These are phyloP conservation scores for Arabis hirsuta DNA, from an alignment of 345 rosid species.

Conservation along the genomic window DNA sequence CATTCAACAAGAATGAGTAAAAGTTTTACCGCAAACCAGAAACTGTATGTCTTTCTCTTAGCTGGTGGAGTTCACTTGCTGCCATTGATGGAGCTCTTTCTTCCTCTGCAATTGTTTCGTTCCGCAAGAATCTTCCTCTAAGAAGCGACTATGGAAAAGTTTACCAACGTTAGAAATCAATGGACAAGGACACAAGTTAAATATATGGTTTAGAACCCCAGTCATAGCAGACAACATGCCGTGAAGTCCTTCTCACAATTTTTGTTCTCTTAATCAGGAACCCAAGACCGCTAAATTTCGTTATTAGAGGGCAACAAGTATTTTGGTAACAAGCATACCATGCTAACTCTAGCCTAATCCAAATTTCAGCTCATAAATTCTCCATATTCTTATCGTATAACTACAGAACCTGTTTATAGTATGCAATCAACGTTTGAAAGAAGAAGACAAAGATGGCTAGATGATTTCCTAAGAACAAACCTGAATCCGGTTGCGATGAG, in stretches of 20 bases:
- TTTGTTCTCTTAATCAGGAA: constrained; percentile 1
- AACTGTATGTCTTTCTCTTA: constrained; percentile 71
- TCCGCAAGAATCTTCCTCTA: constrained; percentile 77
- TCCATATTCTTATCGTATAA: neutral
- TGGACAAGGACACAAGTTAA: neutral
- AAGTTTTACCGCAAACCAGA: constrained; percentile 66
- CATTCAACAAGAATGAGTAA: neutral
- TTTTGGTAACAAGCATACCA: neutral
- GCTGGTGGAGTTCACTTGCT: constrained; percentile 68
- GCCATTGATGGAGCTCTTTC: constrained; percentile 75
- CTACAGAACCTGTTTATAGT: neutral
- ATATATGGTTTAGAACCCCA: neutral
- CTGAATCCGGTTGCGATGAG: constrained; percentile 99
- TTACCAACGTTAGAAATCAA: neutral
- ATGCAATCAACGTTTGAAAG: neutral
- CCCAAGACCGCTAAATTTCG: neutral
- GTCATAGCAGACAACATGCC: neutral
- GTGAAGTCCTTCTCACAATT: neutral
- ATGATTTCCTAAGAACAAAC: constrained; percentile 45
- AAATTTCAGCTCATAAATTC: neutral
- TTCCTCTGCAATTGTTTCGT: constrained; percentile 67
- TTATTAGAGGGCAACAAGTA: neutral
- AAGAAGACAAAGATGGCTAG: neutral
- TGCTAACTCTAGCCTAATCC: neutral
- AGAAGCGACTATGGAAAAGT: constrained; percentile 61